Evolutionary conservation across 2,329 filamentous ascomycete species (phyloP).

Genomic region (Phyllosticta capitalensis): DNA sequence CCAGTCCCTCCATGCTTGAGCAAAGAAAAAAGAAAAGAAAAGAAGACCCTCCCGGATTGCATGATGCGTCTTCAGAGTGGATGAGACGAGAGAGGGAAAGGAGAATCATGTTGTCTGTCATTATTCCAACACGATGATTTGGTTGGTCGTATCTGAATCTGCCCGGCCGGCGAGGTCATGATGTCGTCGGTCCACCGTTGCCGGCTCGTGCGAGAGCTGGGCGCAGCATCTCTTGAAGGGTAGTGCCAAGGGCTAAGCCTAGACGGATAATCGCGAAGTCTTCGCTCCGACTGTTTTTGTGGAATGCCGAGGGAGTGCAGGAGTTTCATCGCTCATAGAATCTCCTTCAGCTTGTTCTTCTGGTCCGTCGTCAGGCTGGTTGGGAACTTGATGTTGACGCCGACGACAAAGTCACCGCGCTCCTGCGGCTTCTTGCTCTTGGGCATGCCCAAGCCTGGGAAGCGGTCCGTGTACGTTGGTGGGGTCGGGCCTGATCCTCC

Average conservation of each 20-base stretch:
- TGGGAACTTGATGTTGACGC: conserved; percentile 90
- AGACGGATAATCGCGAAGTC: too few species aligned
- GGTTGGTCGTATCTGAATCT: neutral
- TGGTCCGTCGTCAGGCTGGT: conserved; percentile 64
- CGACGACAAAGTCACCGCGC: conserved; percentile 79
- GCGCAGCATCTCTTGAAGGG: neutral
- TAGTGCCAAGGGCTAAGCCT: neutral
- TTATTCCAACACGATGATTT: neutral
- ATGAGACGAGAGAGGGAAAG: neutral
- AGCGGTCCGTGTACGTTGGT: conserved; percentile 71
- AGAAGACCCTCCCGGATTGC: neutral
- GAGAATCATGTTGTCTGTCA: neutral
- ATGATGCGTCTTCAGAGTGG: neutral
- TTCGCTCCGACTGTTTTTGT: neutral
- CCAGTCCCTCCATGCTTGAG: neutral
- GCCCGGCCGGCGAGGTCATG: neutral
- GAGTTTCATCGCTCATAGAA: conserved; percentile 44
- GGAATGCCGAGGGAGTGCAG: neutral
- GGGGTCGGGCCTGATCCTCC: conserved; percentile 76
- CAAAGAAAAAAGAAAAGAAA: neutral
- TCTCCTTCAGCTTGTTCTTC: conserved; percentile 71
- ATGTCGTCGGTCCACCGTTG: neutral
- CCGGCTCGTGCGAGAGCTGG: neutral
- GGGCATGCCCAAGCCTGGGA: conserved; percentile 86
- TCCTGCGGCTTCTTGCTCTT: conserved; percentile 79